Percentiles rank a stretch among this genome's conserved stretches.
Evolutionary conservation across 2,329 filamentous ascomycete genomes (phyloP).

Genomic region (Microcera coccophila): DNA sequence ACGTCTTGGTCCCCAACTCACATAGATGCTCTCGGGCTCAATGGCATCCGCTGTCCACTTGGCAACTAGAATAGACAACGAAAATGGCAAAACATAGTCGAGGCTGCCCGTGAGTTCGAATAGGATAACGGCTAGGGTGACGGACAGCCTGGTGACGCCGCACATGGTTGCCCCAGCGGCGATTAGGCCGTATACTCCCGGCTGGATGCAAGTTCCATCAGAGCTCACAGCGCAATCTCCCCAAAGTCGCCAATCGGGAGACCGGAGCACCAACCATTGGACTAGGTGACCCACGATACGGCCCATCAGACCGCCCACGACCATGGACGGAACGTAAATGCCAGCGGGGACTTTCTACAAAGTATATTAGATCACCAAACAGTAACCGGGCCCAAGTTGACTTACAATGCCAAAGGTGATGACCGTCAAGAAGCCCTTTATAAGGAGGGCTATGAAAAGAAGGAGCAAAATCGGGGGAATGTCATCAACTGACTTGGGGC

Average conservation of each 20-base stretch:
- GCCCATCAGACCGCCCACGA: slow-evolving; percentile 88
- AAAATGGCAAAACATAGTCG: slow-evolving; percentile 93
- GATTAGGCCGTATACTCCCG: slow-evolving; percentile 93
- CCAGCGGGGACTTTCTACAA: slow-evolving; percentile 81
- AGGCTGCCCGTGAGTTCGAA: slow-evolving; percentile 94
- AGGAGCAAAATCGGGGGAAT: slow-evolving; percentile 74
- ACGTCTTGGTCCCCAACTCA: slow-evolving; percentile 42
- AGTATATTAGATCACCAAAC: slow-evolving; percentile 14
- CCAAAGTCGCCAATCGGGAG: slow-evolving; percentile 70
- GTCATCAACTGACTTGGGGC: slow-evolving; percentile 65
- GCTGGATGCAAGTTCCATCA: slow-evolving; percentile 82
- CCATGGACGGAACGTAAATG: slow-evolving; percentile 98
- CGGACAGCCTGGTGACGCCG: slow-evolving; percentile 86
- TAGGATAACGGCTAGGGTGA: slow-evolving; percentile 89
- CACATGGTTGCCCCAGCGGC: slow-evolving; percentile 97
- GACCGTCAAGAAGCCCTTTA: slow-evolving; percentile 84
- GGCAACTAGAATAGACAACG: slow-evolving; percentile 83
- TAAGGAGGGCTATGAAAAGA: slow-evolving; percentile 73
- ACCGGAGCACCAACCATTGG: slow-evolving; percentile 74
- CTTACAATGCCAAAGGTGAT: slow-evolving; percentile 85
- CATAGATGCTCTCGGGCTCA: slow-evolving; percentile 90
- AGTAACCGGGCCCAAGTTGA: slow-evolving; percentile 13
- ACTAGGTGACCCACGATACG: slow-evolving; percentile 81
- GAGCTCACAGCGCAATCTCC: slow-evolving; percentile 65
- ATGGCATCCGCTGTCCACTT: slow-evolving; percentile 98